These are phyloP conservation scores for Saccharomyces hybrid DNA, from an alignment of 1,139 yeast species.

Conservation along the genomic window DNA sequence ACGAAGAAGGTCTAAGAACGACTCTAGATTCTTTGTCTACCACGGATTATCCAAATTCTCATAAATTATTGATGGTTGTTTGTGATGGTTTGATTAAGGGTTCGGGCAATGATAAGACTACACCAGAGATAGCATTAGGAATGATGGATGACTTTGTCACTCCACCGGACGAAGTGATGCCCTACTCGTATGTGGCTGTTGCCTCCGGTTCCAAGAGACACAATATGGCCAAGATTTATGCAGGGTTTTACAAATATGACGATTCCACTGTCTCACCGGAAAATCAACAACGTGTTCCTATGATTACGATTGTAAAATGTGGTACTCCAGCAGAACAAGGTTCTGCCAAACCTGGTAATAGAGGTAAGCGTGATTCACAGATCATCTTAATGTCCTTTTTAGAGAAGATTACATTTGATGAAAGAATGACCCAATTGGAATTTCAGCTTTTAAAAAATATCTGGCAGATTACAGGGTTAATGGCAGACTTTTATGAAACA, in stretches of 20 bases:
- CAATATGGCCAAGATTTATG: constrained; percentile 92
- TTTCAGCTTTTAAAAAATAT: constrained; percentile 71
- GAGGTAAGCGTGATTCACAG: constrained; percentile 98
- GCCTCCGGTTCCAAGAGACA: constrained; percentile 90
- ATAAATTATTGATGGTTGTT: constrained; percentile 70
- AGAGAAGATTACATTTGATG: constrained; percentile 87
- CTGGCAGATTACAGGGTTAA: constrained; percentile 81
- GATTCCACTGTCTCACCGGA: constrained; percentile 65
- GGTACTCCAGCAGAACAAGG: constrained; percentile 81
- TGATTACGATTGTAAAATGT: constrained; percentile 77
- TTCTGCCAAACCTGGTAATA: constrained; percentile 88
- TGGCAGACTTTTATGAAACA: constrained; percentile 79
- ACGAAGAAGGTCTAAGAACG: constrained; percentile 73
- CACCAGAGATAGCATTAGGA: constrained; percentile 79
- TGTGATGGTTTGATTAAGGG: constrained; percentile 96
- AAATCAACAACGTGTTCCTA: constrained; percentile 84
- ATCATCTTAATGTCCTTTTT: constrained; percentile 87
- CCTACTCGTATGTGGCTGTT: constrained; percentile 87
- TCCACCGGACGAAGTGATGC: constrained; percentile 64
- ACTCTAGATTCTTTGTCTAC: constrained; percentile 88
- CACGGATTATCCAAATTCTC: constrained; percentile 91
- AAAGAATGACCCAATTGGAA: constrained; percentile 92
- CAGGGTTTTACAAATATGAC: constrained; percentile 83
- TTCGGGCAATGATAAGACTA: constrained; percentile 74
- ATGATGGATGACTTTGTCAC: constrained; percentile 81